A percentile compares a stretch with the other conserved stretches of the same genome.
Evolutionary conservation across 306 rosid genomes (phyloP).

Genomic region (Acacia melanoxylon): DNA sequence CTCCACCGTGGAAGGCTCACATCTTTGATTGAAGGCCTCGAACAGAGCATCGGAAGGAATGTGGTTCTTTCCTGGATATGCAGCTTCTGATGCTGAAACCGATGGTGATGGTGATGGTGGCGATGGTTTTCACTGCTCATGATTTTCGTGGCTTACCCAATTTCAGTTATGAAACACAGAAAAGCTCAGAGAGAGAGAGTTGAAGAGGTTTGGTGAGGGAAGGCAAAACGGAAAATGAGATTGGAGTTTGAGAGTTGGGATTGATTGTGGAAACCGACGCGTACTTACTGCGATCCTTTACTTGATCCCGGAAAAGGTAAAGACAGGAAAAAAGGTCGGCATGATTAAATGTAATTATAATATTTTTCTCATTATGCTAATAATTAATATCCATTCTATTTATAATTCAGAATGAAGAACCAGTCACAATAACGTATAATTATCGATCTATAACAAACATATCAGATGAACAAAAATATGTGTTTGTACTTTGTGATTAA

Average conservation of each 20-base stretch:
- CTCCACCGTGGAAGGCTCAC: slow-evolving; percentile 46
- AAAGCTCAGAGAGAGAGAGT: neutral
- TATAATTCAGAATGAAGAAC: neutral
- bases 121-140: slow-evolving; percentile 52
- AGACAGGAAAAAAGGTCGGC: neutral
- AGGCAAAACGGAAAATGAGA: neutral
- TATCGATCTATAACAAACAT: neutral
- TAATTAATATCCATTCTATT: neutral
- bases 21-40: slow-evolving; percentile 64
- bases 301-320: slow-evolving; percentile 18
- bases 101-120: slow-evolving; percentile 31
- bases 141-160: neutral
- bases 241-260: neutral
- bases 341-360: neutral
- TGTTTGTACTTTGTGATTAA: slow-evolving; percentile 18
- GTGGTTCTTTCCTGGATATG: slow-evolving; percentile 44
- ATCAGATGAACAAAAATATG: neutral
- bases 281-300: slow-evolving; percentile 16
- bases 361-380: neutral
- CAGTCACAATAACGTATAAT: neutral
- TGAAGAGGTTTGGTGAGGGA: neutral
- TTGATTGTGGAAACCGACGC: slow-evolving; percentile 6
- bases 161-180: neutral
- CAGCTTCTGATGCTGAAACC: slow-evolving; percentile 10
- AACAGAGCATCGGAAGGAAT: slow-evolving; percentile 90